These are phyloP conservation scores for Theileria equi DNA, from an alignment of 169 alveolate species.

Conservation along the genomic window DNA sequence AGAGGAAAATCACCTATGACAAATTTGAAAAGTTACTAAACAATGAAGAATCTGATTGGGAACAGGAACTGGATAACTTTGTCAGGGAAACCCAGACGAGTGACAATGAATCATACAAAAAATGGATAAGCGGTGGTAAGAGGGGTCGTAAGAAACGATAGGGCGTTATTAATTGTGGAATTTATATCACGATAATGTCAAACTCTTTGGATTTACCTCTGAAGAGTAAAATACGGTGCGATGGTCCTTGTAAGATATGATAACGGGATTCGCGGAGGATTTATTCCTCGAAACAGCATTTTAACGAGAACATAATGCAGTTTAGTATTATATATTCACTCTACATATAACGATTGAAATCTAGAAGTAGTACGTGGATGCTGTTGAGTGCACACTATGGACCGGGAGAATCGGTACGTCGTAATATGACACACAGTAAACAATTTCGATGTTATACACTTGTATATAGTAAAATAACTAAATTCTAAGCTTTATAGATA, in stretches of 20 bases:
- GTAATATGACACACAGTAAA: too few species aligned
- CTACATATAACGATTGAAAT: background rate
- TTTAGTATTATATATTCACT: background rate
- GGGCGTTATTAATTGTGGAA: too few species aligned
- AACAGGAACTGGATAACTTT: too few species aligned
- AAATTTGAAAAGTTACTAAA: slow-evolving; percentile 23
- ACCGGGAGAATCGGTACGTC: slow-evolving; percentile 23
- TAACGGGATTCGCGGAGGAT: background rate
- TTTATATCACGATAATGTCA: too few species aligned
- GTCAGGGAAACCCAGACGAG: too few species aligned
- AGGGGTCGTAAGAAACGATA: too few species aligned
- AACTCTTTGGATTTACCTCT: too few species aligned
- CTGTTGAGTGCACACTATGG: slow-evolving; percentile 12
- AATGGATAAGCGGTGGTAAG: background rate
- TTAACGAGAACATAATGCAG: background rate
- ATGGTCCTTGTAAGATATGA: too few species aligned
- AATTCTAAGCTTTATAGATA: too few species aligned
- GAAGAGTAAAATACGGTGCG: too few species aligned
- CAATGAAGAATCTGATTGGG: background rate
- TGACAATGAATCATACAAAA: background rate
- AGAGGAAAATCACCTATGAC: slow-evolving; percentile 70
- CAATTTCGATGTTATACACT: too few species aligned
- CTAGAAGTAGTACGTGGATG: background rate
- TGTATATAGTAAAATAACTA: too few species aligned
- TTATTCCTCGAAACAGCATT: background rate